Evolutionary conservation across 2,329 filamentous ascomycete genomes (phyloP).

Genomic region (Bipolaris victoriae): DNA sequence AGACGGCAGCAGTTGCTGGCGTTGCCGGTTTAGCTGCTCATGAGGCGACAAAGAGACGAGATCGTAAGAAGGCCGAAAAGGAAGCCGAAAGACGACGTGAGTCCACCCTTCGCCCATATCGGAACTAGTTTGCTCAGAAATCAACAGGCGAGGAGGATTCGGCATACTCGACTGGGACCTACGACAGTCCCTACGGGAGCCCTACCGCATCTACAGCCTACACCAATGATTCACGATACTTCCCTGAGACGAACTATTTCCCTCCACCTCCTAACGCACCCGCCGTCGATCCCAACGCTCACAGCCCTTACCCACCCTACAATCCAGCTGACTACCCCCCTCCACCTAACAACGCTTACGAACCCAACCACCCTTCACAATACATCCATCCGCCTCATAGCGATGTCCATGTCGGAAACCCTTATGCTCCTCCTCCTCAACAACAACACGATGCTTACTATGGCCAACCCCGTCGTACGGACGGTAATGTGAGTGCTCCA

Average conservation of each 20-base stretch:
- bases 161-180: constrained; percentile 44
- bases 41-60: constrained; percentile 62
- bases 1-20: constrained; percentile 63
- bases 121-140: constrained; percentile 27
- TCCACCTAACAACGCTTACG: constrained; percentile 28
- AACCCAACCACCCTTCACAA: constrained; percentile 36
- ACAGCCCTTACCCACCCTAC: constrained; percentile 41
- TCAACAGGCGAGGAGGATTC: constrained; percentile 44
- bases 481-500: constrained; percentile 60
- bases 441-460: constrained; percentile 37
- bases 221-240: constrained; percentile 46
- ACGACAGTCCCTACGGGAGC: constrained; percentile 32
- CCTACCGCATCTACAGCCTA: constrained; percentile 44
- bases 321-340: constrained; percentile 55
- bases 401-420: constrained; percentile 38
- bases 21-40: constrained; percentile 64
- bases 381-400: constrained; percentile 40
- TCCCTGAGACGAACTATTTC: constrained; percentile 56
- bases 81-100: constrained; percentile 59
- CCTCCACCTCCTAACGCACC: constrained; percentile 53
- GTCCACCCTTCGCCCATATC: constrained; percentile 34
- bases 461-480: constrained; percentile 46
- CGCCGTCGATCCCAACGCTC: constrained; percentile 36
- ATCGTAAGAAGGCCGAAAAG: constrained; percentile 62
- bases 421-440: constrained; percentile 30